Base-by-base conservation (phyloP, 2,329 filamentous ascomycete genomes). In the Chaetomiaceae sp. region DNA sequence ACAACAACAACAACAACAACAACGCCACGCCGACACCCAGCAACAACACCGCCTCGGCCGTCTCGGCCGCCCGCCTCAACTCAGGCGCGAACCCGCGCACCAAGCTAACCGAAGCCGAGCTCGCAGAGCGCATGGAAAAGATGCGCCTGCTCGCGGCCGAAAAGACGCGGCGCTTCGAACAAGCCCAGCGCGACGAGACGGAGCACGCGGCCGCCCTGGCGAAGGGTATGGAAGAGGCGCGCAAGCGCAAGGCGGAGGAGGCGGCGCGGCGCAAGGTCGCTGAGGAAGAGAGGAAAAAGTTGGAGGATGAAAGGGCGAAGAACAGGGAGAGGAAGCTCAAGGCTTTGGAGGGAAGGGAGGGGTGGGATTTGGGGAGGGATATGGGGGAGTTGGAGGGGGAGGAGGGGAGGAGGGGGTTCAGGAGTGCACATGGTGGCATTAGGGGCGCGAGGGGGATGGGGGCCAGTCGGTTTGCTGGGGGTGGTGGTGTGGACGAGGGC, bases 261-360 rank as follows among this genome's bases (percentile, higher is more conserved):
- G 77, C 76, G 4, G 77, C 80, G 63, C 72, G 73, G 49, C 71
- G 78, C 19, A 70, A 71, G 51, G 70, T 72, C n/a, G 74, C 73
- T 42, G 80, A 82, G 14, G 79, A 78, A 58, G 76, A 80, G 47
- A 68, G 74, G 20, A 71, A 71, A 27, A 73, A 72, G 57, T 71
- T 81, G 58, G 80, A 84, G 23, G 80, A 83, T 34, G 82, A 85
- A 69, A 75, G 82, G 12, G 79, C 77, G 22, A 76, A 75, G 59
- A 85, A 85, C 62, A 68, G 81, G 8, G 80, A 83, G 67, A 70
- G 82, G 47, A 85, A 85, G 65, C 71, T 85, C 19, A 79, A 79
- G 59, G 81, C 81, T 0, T 76, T 84, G 70, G 74, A 75, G 27
- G 70, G 68, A 43, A 79, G 77, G 65, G 75, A 80, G 36, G 70